Evolutionary conservation across 2,329 filamentous ascomycete species (phyloP), one percentile per base, ranked within the genome.

Genomic region (Parastagonospora nodorum): DNA sequence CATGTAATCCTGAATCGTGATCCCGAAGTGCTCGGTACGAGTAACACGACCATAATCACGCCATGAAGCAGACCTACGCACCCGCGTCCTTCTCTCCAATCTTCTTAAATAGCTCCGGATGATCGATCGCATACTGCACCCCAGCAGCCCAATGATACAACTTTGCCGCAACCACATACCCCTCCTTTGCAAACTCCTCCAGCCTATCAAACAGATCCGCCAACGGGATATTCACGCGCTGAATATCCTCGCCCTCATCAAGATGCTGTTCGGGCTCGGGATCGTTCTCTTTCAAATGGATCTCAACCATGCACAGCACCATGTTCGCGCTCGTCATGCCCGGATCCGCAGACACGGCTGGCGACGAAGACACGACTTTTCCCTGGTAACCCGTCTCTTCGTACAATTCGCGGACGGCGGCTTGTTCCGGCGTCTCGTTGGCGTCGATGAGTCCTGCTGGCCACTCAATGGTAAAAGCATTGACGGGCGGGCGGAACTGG

Each of bases 321-420:
- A 66, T 50, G 19, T 67, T 67, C 32, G 64, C 64, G 45, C 51
- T 60, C 42, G 57, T 64, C 64, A 67, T 67, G 0, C 64, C 64
- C 11, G 64, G 64, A 19, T 67, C 64, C 31, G 64, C 64, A 4
- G 63, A 54, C 6, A 66, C 63, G 0, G 60, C 45, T 0, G 63
- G 63, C 4, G 48, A 53, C 4, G 56, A 55, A 9, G 46, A 53
- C 4, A 66, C 39, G 0, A 72, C 61, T 9, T 52, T 61, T 27
- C 82, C 86, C 45, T 84, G 75, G 64, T 85, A 86, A 8, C 84
- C 84, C 0, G 84, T 86, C 68, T 86, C 84, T 68, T 86, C 84
- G 60, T 78, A 83, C 42, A 86, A 70, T 66, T 86, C 84, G 16
- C 84, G 74, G 2, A 86, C 74, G 0, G 84, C 84, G 45, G 80